These are phyloP conservation scores for Lyophyllum atratum DNA, from an alignment of 768 basidiomycete species.

Conservation along the genomic window DNA sequence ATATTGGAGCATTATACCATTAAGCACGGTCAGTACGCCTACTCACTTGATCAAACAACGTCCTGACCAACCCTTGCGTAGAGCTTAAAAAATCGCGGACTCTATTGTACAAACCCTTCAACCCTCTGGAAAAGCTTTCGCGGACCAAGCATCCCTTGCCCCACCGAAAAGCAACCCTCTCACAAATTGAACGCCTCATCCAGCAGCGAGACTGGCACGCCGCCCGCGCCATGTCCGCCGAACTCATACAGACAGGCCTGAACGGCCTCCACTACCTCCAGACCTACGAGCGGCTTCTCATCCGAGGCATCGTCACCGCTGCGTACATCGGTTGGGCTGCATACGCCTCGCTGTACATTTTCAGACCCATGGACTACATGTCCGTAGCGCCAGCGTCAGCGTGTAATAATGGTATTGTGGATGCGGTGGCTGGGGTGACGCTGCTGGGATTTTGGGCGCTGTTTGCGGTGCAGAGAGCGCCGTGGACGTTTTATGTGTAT, in stretches of 20 bases:
- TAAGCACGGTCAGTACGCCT: constrained; percentile 63
- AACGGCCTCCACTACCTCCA: constrained; percentile 77
- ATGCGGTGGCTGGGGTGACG: constrained; percentile 20
- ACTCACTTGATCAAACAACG: not conserved
- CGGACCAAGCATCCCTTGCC: constrained; percentile 20
- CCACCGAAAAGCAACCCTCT: constrained; percentile 36
- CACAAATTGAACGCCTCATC: constrained; percentile 49
- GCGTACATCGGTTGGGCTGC: constrained; percentile 83
- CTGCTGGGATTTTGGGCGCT: constrained; percentile 43
- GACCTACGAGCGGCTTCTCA: constrained; percentile 79
- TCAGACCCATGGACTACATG: constrained; percentile 39
- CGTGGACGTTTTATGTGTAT: constrained; percentile 77
- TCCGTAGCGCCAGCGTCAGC: not conserved
- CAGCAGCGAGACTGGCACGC: constrained; percentile 40
- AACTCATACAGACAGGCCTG: constrained; percentile 55
- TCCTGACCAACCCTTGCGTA: constrained; percentile 24
- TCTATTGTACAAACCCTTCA: constrained; percentile 66
- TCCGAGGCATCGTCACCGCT: constrained; percentile 65
- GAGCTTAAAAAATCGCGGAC: constrained; percentile 62
- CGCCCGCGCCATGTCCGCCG: constrained; percentile 49
- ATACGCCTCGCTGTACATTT: constrained; percentile 60
- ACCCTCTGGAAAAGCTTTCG: constrained; percentile 37
- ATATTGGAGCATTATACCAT: constrained; percentile 76
- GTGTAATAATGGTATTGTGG: constrained; percentile 8
- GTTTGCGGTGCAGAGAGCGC: constrained; percentile 66